Conservation (phyloP, 352 stramenopile species). For the Globisporangium lucens region DNA sequence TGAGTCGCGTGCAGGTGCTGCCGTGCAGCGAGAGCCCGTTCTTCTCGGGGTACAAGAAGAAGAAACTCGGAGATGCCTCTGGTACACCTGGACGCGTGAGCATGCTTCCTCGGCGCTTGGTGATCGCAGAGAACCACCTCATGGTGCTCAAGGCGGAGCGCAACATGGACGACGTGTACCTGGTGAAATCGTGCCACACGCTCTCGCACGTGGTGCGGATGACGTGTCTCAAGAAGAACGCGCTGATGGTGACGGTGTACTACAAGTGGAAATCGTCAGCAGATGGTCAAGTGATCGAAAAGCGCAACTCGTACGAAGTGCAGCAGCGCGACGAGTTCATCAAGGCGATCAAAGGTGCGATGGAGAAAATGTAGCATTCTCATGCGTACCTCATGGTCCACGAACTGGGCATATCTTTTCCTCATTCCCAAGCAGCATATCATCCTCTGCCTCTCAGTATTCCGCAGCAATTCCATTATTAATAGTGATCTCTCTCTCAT, state of each 20-base stretch:
- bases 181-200: slow-evolving; percentile 74
- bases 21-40: slow-evolving; percentile 68
- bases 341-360: slow-evolving; percentile 73
- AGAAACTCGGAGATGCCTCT: slow-evolving; percentile 22
- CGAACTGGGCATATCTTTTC: background rate
- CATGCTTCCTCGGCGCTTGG: slow-evolving; percentile 59
- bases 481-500: background rate
- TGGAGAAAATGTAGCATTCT: slow-evolving; percentile 66
- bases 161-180: slow-evolving; percentile 68
- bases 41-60: slow-evolving; percentile 88
- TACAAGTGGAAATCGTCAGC: slow-evolving; percentile 68
- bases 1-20: slow-evolving; percentile 70
- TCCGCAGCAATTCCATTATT: slow-evolving; percentile 2
- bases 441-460: background rate
- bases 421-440: background rate
- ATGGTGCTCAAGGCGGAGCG: slow-evolving; percentile 76
- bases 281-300: slow-evolving; percentile 41
- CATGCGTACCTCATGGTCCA: background rate
- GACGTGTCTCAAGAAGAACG: slow-evolving; percentile 89
- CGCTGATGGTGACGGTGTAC: slow-evolving; percentile 85
- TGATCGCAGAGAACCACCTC: slow-evolving; percentile 70
- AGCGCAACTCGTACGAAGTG: slow-evolving; percentile 79
- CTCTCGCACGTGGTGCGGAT: slow-evolving; percentile 74
- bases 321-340: slow-evolving; percentile 87
- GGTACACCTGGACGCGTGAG: slow-evolving; percentile 17